Evolutionary conservation across 164 flowering plant genomes (phyloP).

Genomic region (Sextonia rubra): DNA sequence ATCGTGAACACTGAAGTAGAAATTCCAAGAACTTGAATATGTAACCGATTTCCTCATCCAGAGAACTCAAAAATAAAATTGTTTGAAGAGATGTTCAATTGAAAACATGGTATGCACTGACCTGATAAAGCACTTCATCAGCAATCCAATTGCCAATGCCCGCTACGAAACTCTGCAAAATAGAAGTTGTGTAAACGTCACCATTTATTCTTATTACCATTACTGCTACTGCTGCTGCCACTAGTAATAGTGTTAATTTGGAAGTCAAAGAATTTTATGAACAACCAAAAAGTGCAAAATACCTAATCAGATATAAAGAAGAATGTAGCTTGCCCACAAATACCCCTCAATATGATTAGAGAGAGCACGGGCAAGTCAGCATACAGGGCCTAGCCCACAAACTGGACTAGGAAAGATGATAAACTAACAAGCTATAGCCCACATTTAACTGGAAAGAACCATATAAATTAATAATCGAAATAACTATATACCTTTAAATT

Average conservation of each 20-base stretch:
- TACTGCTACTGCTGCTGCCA: too few species aligned
- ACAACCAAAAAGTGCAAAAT: not conserved
- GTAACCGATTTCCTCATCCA: not conserved
- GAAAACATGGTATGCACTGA: slow-evolving; percentile 25
- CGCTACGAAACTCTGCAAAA: slow-evolving; percentile 71
- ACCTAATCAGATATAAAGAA: not conserved
- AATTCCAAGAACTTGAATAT: not conserved
- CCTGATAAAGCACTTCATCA: slow-evolving; percentile 97
- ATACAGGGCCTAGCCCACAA: too few species aligned
- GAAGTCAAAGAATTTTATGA: not conserved
- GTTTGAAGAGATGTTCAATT: not conserved
- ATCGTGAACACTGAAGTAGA: not conserved
- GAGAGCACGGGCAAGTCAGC: too few species aligned
- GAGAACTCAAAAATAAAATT: not conserved
- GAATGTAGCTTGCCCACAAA: too few species aligned
- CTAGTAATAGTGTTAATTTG: too few species aligned
- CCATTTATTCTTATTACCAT: not conserved
- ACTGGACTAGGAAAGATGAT: too few species aligned
- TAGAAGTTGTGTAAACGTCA: slow-evolving; percentile 1
- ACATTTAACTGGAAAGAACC: too few species aligned
- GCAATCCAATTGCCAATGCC: slow-evolving; percentile 99
- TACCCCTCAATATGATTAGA: too few species aligned
- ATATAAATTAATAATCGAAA: too few species aligned
- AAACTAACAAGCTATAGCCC: too few species aligned
- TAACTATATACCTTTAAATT: too few species aligned